Base-by-base conservation (phyloP, 2,329 filamentous ascomycete genomes). In the Monosporascus sp. region DNA sequence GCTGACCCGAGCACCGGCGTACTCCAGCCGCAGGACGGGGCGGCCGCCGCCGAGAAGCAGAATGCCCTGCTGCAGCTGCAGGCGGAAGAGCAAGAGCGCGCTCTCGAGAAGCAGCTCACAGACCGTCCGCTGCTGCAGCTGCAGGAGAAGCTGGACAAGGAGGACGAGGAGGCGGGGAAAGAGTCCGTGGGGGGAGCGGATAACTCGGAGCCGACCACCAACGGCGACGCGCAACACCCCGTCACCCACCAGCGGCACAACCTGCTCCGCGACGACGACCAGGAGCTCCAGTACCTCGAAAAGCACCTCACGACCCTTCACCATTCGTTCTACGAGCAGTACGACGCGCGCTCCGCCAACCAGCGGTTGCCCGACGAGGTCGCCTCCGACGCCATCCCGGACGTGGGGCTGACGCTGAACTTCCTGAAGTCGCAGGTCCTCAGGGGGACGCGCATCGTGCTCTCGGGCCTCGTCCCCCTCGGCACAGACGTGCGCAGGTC, bases 91-190 rank as follows among this genome's bases (percentile, higher is more conserved):
- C 93, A 97, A 68, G 90, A 94, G 64, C 89, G 93, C 67, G 82
- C 87, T 1, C 81, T 99, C 48, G 88, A 92, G 65, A 90, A 91
- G 56, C 94, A 99, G 70, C 80, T 97, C 19, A 89, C 86, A 55
- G 91, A 97, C 57, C 83, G 93, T 16, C 94, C 94, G 0, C 74
- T 99, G 27, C 75, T 96, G n/a, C 90, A 94, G 66, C 88, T 96
- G 74, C 94, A 99, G 70, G 89, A 96, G 64, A 80, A 91, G 67
- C 79, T 97, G 22, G 94, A 99, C 64, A 89, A 90, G 62, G 89
- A 91, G 63, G 89, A 92, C 60, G 85, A 90, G 41, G 78, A 81
- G 38, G 80, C 75, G 52, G 81, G 79, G 56, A 76, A 71, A 53
- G 70, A 70, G 2, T 70, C 71, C 6, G 72, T 74, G 2, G 75